These are phyloP conservation scores for Funneliformis geosporum DNA, from an alignment of 192 early-diverging fungal genomes.

Conservation along the genomic window DNA sequence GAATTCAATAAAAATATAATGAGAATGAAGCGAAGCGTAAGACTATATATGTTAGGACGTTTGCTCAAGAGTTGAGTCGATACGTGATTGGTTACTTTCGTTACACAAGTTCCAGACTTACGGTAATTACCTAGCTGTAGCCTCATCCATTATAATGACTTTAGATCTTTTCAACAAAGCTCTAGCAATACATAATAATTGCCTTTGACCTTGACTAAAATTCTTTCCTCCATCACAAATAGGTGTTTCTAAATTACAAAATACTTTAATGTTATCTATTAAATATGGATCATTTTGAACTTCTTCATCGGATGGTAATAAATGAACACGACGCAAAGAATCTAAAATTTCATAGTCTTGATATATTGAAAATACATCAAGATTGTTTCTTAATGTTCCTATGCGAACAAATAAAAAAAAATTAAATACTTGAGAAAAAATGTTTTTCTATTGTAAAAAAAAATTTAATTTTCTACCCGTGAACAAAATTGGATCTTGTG, in stretches of 20 bases:
- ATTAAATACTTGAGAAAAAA: not conserved
- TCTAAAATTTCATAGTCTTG: slow-evolving; percentile 66
- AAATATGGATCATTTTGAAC: slow-evolving; percentile 28
- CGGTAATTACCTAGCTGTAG: slow-evolving; percentile 46
- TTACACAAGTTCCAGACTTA: too few relatives aligned
- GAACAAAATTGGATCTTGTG: slow-evolving; percentile 76
- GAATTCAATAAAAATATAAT: not conserved
- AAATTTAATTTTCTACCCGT: slow-evolving; percentile 2
- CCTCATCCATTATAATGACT: slow-evolving; percentile 54
- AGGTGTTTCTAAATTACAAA: slow-evolving; percentile 51
- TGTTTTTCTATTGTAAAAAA: not conserved
- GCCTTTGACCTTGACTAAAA: slow-evolving; percentile 82
- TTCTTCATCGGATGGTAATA: slow-evolving; percentile 45
- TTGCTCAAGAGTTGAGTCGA: too few relatives aligned
- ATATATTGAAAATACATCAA: slow-evolving; percentile 77
- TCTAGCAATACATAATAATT: slow-evolving; percentile 81
- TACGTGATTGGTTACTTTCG: too few relatives aligned
- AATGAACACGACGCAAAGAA: slow-evolving; percentile 64
- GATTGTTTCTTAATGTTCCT: slow-evolving; percentile 72
- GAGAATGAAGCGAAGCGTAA: too few relatives aligned
- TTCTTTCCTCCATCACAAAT: slow-evolving; percentile 74
- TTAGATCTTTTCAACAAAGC: slow-evolving; percentile 72
- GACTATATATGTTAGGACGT: too few relatives aligned
- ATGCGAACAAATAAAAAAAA: not conserved
- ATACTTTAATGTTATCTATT: slow-evolving; percentile 43